A percentile compares a stretch with the other conserved stretches of the same genome.
phyloP scores from a whole-genome alignment of 202 grass and related monocot species.

The Schoenoplectus triqueter region DNA sequence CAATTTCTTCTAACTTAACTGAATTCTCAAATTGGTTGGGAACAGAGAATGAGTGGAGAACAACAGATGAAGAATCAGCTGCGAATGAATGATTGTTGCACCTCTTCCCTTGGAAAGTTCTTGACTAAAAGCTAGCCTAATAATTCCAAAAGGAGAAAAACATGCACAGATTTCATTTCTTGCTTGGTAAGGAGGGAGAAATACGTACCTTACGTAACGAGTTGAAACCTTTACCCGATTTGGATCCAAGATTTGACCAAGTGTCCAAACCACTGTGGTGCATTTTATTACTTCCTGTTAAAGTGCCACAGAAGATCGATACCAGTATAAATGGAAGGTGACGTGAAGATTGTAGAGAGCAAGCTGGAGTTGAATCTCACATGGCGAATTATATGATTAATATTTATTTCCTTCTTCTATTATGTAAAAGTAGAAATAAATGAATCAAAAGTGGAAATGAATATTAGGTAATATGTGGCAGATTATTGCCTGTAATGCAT shows the following conservation, averaged over 20 bases:
- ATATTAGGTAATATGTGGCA: too few species aligned
- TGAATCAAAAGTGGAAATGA: too few species aligned
- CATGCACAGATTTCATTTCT: constrained; percentile 56
- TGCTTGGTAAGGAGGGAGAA: constrained; percentile 75
- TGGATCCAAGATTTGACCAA: constrained; percentile 35
- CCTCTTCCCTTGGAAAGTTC: constrained; percentile 46
- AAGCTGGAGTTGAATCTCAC: too few species aligned
- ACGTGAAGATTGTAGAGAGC: too few species aligned
- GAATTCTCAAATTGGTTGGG: constrained; percentile 44
- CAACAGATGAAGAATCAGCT: constrained; percentile 76
- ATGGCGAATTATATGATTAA: too few species aligned
- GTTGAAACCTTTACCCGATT: constrained; percentile 35
- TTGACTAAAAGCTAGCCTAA: constrained; percentile 55
- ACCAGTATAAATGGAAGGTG: too few species aligned
- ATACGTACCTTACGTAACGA: constrained; percentile 61
- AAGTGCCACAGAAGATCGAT: too few species aligned
- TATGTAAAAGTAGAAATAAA: too few species aligned
- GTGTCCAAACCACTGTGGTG: constrained; percentile 61
- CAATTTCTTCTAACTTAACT: constrained; percentile 59
- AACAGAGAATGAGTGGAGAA: constrained; percentile 75
- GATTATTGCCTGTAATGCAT: too few species aligned
- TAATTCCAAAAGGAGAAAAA: constrained; percentile 86
- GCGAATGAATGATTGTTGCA: constrained; percentile 63
- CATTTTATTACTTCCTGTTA: constrained; percentile 34
- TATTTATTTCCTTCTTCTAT: too few species aligned